Conservation (phyloP, 306 rosid genomes). For the Vicia sativa region DNA sequence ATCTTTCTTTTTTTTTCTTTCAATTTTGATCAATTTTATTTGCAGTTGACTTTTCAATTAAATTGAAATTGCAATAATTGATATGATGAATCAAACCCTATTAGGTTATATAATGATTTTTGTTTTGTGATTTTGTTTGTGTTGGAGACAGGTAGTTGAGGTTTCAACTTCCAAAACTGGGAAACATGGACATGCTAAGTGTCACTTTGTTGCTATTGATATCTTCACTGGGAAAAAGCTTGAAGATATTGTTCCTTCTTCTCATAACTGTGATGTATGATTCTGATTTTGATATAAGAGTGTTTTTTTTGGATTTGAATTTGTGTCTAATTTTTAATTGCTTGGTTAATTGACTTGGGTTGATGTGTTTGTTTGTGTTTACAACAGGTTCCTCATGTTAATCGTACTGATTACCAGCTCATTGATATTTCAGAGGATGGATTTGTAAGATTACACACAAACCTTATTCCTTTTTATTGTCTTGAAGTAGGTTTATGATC, state of each 20-base stretch:
- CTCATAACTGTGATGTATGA: slow-evolving; percentile 95
- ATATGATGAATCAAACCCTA: slow-evolving; percentile 6
- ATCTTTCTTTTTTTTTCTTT: background rate
- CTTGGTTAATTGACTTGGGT: background rate
- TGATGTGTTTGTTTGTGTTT: slow-evolving; percentile 8
- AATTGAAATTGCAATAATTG: slow-evolving; percentile 1
- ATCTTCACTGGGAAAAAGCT: slow-evolving; percentile 92
- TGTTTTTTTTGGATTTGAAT: background rate
- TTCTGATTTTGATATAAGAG: background rate
- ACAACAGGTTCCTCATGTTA: slow-evolving; percentile 91
- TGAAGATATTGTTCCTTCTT: slow-evolving; percentile 97
- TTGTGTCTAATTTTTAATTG: slow-evolving; percentile 1
- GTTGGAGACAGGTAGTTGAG: slow-evolving; percentile 79
- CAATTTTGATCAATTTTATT: background rate
- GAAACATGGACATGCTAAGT: slow-evolving; percentile 97
- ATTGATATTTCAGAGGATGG: slow-evolving; percentile 98
- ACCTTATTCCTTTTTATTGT: background rate
- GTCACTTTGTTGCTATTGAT: slow-evolving; percentile 95
- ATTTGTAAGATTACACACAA: slow-evolving; percentile 60
- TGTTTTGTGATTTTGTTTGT: background rate
- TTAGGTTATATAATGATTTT: background rate
- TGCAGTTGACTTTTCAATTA: background rate
- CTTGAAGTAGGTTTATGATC: too few relatives aligned
- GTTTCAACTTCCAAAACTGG: slow-evolving; percentile 98
- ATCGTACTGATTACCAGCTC: slow-evolving; percentile 91